Percentiles rank a stretch among this genome's conserved stretches.
These are phyloP conservation scores for Starmerella tilneyi DNA, from an alignment of 805 yeast species.

Conservation along the genomic window DNA sequence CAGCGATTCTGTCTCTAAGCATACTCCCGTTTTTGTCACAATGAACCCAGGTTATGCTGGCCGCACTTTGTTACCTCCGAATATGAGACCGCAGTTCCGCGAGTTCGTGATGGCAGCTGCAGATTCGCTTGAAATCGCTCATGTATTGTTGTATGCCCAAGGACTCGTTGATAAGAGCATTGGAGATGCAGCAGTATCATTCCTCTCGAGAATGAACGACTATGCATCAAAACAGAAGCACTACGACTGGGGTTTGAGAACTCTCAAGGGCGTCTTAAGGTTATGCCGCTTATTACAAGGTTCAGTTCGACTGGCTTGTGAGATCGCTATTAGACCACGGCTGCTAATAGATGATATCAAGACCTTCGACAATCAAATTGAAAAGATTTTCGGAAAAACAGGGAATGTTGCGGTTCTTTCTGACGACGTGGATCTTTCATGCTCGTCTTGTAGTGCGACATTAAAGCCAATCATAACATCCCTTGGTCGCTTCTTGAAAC, in stretches of 20 bases:
- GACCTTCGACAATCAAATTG: slow-evolving; percentile 9
- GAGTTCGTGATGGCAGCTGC: slow-evolving; percentile 66
- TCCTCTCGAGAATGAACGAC: slow-evolving; percentile 41
- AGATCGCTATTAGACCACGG: slow-evolving; percentile 60
- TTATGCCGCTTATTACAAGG: slow-evolving; percentile 45
- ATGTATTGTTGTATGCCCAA: slow-evolving; percentile 60
- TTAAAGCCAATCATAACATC: slow-evolving; percentile 32
- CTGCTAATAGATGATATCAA: slow-evolving; percentile 44
- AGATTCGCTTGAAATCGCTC: slow-evolving; percentile 56
- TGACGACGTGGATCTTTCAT: background rate
- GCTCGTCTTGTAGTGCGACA: slow-evolving; percentile 24
- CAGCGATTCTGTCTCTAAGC: slow-evolving; percentile 41
- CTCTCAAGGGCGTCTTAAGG: slow-evolving; percentile 56
- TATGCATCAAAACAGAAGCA: slow-evolving; percentile 49
- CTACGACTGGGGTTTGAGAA: slow-evolving; percentile 84
- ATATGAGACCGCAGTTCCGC: slow-evolving; percentile 67
- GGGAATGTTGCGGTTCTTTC: background rate
- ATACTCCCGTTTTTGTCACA: slow-evolving; percentile 66
- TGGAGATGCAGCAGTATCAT: slow-evolving; percentile 43
- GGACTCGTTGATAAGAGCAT: slow-evolving; percentile 42
- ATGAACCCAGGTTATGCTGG: slow-evolving; percentile 88
- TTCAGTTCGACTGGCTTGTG: slow-evolving; percentile 42
- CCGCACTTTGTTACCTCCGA: slow-evolving; percentile 73
- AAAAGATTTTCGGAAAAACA: background rate
- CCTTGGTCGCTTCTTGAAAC: slow-evolving; percentile 44